Conservation (phyloP, 495 filamentous ascomycete species). For the Symbiotaphrina buchneri region DNA sequence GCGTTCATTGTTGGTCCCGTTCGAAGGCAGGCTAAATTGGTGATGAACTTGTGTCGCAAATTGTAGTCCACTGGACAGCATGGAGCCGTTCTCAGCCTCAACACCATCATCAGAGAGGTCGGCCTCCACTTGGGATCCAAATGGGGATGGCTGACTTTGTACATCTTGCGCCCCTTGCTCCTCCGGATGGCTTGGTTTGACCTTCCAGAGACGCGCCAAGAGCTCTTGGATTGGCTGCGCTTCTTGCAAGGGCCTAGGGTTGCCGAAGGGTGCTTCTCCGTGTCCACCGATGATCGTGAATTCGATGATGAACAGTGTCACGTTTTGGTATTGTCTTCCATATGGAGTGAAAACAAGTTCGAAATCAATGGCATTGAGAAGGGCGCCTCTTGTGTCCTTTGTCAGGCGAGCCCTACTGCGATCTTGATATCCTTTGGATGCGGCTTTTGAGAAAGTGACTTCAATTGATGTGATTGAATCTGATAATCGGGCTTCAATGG, state of each 20-base stretch:
- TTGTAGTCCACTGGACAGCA: neutral
- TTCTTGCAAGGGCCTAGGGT: neutral
- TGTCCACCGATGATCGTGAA: neutral
- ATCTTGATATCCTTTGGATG: neutral
- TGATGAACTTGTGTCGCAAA: too few relatives aligned
- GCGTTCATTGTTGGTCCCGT: too few relatives aligned
- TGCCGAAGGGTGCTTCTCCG: neutral
- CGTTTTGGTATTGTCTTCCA: neutral
- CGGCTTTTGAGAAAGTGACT: neutral
- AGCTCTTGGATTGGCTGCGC: neutral
- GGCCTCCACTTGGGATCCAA: neutral
- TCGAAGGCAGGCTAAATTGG: too few relatives aligned
- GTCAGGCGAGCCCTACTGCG: neutral
- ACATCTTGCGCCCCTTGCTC: neutral
- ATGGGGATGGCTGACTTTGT: neutral
- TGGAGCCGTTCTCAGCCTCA: neutral
- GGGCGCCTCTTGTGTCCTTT: neutral
- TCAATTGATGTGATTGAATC: conserved; percentile 1
- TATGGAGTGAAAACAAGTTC: neutral
- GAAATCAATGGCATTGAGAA: neutral
- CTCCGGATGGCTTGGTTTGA: neutral
- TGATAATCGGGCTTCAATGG: neutral
- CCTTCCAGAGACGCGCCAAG: neutral
- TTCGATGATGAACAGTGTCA: neutral
- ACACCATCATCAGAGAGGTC: neutral